Base-by-base conservation (phyloP, 208 protist genomes). In the Leishmania arabica region DNA sequence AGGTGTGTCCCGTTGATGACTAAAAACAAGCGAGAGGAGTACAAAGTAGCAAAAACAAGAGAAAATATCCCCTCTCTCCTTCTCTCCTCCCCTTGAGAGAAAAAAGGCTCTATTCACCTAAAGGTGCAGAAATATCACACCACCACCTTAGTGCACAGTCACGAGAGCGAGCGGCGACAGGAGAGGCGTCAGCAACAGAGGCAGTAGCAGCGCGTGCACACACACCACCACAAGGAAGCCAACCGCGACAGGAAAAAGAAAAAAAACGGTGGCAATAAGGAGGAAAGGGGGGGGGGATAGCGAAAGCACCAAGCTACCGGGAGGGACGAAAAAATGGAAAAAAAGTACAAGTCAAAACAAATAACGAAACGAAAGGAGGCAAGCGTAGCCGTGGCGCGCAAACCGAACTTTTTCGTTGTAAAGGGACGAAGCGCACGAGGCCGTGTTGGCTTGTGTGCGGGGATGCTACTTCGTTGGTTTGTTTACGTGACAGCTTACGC, bases 291-390 rank as follows among this genome's bases (percentile, higher is more conserved):
- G 19, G 45, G 58, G 21, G 58, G 40, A 53, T 11, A 2, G 37
- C 9, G 56, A 77, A 80, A 45, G 54, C 34, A 60, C 53, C 37
- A 73, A 65, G 42, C 53, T 51, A 51, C 19, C 62, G 65, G 79
- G 53, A 56, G 56, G 34, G 65, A 17, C 8, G 42, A 66, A 17
- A 37, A 34, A 66, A 1, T 4, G 4, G 4, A 69, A 24, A 54
- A 6, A 56, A 37, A 74, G 42, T 21, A 74, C 51, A 74, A 53
- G 19, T 31, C 13, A 6, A 37, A 74, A 74, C 45, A 49, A 74
- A 56, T 49, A 74, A 56, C 47, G 11, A 54, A 56, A 54, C 15
- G 47, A 53, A 74, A 54, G 42, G 7, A 6, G 34, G 45, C 1
- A 54, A 53, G 47, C 19, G 69, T 24, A 31, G 13, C 47, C 27